Percentiles rank a stretch among this genome's conserved stretches.
These are phyloP conservation scores for Linnemannia exigua DNA, from an alignment of 192 early-diverging fungal genomes.

Conservation along the genomic window DNA sequence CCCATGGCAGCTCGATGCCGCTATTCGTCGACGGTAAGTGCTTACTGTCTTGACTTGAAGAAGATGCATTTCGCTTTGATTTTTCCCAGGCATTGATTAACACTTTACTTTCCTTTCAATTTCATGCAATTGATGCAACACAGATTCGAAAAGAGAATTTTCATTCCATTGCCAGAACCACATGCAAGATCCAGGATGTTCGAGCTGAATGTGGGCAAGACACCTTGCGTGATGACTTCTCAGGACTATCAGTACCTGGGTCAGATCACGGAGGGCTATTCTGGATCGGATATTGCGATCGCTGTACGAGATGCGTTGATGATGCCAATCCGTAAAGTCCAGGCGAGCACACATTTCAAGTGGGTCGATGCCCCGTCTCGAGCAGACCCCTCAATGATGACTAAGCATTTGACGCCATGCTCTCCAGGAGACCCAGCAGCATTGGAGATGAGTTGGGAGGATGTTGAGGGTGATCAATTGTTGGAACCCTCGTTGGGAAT, in stretches of 20 bases:
- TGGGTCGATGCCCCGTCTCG: slow-evolving; percentile 71
- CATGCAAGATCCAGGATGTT: slow-evolving; percentile 92
- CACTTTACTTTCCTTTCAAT: neutral
- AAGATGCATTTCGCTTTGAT: neutral
- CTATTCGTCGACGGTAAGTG: slow-evolving; percentile 85
- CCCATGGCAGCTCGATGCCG: slow-evolving; percentile 94
- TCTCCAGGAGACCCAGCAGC: slow-evolving; percentile 92
- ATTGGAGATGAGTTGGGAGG: slow-evolving; percentile 88
- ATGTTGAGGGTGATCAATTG: slow-evolving; percentile 83
- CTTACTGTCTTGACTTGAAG: neutral
- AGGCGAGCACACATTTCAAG: slow-evolving; percentile 94
- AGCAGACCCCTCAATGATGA: slow-evolving; percentile 59
- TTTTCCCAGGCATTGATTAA: neutral
- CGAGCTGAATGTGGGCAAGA: slow-evolving; percentile 90
- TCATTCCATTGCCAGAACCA: slow-evolving; percentile 93
- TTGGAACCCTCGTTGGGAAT: slow-evolving; percentile 89
- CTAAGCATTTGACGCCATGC: slow-evolving; percentile 85
- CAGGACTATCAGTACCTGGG: slow-evolving; percentile 82
- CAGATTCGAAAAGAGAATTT: slow-evolving; percentile 96
- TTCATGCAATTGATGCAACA: neutral
- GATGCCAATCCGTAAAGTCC: slow-evolving; percentile 96
- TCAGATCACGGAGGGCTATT: slow-evolving; percentile 88
- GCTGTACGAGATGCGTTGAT: slow-evolving; percentile 96
- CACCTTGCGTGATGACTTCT: slow-evolving; percentile 79
- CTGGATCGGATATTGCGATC: slow-evolving; percentile 95